Evolutionary conservation across 306 rosid species (phyloP), one percentile per base, ranked within the genome.

Genomic region (Cotoneaster glaucophyllus): DNA sequence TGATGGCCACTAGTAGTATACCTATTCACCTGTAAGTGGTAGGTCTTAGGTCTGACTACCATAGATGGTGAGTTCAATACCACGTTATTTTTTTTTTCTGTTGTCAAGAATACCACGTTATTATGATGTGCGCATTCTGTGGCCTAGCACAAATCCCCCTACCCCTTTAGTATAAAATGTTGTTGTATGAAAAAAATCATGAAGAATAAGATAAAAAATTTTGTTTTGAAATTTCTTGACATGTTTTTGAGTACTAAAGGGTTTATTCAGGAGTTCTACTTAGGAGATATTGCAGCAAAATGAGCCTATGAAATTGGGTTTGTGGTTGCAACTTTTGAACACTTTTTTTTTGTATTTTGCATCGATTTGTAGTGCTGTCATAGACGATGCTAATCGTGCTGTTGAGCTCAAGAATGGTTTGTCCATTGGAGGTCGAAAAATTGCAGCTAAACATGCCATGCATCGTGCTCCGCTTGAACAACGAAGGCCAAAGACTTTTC

Each of bases 401-500:
- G 84, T 92, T 73, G 96, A 92, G 85, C 83, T 80, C 82, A 95
- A 89, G 91, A 86, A 90, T 72, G 91, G 86, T 69, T 77, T 84
- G 37, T 85, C 91, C 21, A 71, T 90, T 79, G 99, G 86, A 44
- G 96, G 91, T 70, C 91, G 97, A 66, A 95, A 86, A 86, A 79
- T 92, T 80, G 75, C 77, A 17, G 97, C 89, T 58, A 95, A 95
- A 87, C 91, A 85, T 76, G 99, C 99, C 67, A 85, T 73, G 85
- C 97, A 91, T 62, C 97, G 97, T 73, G 92, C 97, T 65, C 41
- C 96, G 29, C 92, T 87, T 67, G 93, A 90, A 74, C 87, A 80
- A 50, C 80, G 98, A 22, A 71, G 84, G 34, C 83, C 90, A 43
- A 95, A 92, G 86, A 85, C 79, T 79, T 78, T 68, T 80, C 86